Base-by-base conservation (phyloP, 2,329 filamentous ascomycete species). In the Colletotrichum spinosum region DNA sequence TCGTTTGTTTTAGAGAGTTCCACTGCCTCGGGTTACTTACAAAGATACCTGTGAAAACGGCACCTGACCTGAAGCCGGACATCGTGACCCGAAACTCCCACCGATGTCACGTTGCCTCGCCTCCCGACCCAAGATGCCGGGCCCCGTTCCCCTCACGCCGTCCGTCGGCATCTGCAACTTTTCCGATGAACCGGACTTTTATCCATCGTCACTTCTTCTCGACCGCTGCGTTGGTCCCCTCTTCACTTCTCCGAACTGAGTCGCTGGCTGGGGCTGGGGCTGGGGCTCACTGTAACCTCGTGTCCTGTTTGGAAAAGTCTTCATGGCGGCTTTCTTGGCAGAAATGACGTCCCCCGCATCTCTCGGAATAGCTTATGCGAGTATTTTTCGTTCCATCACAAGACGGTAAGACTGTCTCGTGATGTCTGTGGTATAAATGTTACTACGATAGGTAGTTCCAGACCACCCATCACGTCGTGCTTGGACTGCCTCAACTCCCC, bases 121-220 rank as follows among this genome's bases (percentile, higher is more conserved):
- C 34, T 58, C 33, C 54, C 48, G 41, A 8, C n/a, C 35, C 10
- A 13, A 48, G 13, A 37, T 52, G 46, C 48, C 54, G 48, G 5
- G 5, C 2, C 2, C 6, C 11, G 15, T 37, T 41, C 41, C 46
- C 41, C 46, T 53, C 60, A 41, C 48, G 13, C 53, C 11, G 38
- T 50, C 38, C 33, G 33, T 46, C 44, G n/a, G 44, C 44, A 25
- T 46, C 41, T 17, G 11, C 1, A 8, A 8, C 44, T 60, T 60
- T 51, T 65, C 55, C 55, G 55, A 7, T 3, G 4, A 37, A 10
- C 33, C 44, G 38, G 55, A 55, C 51, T 60, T 33, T 42, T 44
- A 50, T 46, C 44, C 50, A 58, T 35, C 50, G n/a, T n/a, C 37
- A 8, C 11, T 2, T 11, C 15, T 11, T 9, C 8, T 9, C 1